Conservation (phyloP, 768 basidiomycete species). For the Calvatia gigantea region DNA sequence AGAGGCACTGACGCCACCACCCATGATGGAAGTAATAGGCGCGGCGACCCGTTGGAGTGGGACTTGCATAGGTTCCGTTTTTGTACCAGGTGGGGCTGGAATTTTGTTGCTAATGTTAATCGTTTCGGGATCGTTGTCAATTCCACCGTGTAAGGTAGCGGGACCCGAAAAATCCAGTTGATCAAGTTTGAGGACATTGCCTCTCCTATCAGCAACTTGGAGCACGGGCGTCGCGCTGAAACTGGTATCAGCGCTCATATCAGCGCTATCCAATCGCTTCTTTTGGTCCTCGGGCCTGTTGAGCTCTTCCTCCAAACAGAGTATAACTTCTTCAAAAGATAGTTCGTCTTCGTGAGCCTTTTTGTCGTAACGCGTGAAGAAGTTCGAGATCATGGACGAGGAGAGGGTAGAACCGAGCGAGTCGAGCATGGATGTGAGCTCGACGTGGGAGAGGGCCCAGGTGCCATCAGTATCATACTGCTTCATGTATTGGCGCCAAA, state of each 20-base stretch:
- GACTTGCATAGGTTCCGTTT: constrained; percentile 46
- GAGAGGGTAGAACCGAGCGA: constrained; percentile 88
- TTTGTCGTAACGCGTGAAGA: constrained; percentile 74
- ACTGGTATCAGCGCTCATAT: constrained; percentile 39
- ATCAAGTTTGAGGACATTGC: constrained; percentile 33
- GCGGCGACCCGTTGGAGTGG: constrained; percentile 32
- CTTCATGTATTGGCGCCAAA: constrained; percentile 85
- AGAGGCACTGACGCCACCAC: constrained; percentile 10
- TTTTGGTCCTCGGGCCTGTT: constrained; percentile 69
- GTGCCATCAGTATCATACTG: constrained; percentile 92
- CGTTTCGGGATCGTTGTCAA: constrained; percentile 15
- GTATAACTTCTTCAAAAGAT: constrained; percentile 71
- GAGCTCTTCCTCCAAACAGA: constrained; percentile 80
- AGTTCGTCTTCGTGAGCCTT: constrained; percentile 64
- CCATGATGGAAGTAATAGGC: not conserved
- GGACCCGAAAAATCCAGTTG: constrained; percentile 60
- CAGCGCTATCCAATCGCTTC: constrained; percentile 52
- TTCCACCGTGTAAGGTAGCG: constrained; percentile 7
- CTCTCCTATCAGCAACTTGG: constrained; percentile 33
- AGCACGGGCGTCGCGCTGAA: constrained; percentile 50
- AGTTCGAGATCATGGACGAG: constrained; percentile 66
- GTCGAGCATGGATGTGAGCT: constrained; percentile 93
- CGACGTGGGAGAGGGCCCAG: constrained; percentile 67
- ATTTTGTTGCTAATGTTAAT: constrained; percentile 5
- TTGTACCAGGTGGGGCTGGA: constrained; percentile 14